These are phyloP conservation scores for Penicillium pulvis DNA, from an alignment of 495 filamentous ascomycete species.

Conservation along the genomic window DNA sequence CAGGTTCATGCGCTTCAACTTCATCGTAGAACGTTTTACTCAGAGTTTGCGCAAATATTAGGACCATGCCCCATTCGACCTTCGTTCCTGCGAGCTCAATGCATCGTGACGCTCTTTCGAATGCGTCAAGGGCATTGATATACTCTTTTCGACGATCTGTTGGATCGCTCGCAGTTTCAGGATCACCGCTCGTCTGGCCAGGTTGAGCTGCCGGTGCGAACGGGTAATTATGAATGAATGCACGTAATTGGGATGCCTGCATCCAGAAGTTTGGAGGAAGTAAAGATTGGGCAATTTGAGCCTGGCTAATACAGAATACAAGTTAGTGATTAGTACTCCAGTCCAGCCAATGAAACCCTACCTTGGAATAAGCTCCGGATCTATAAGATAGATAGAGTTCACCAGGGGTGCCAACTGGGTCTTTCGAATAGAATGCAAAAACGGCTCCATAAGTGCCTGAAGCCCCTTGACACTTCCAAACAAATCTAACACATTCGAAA, in stretches of 20 bases:
- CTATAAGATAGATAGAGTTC: constrained; percentile 20
- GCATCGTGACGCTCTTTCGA: constrained; percentile 17
- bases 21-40: constrained; percentile 45
- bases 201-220: constrained; percentile 8
- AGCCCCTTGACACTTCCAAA: constrained; percentile 25
- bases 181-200: not conserved
- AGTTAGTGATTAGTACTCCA: not conserved
- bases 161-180: not conserved
- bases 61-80: constrained; percentile 23
- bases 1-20: constrained; percentile 45
- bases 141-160: constrained; percentile 22
- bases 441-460: constrained; percentile 26
- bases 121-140: constrained; percentile 11
- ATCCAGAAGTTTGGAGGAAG: constrained; percentile 23
- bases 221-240: constrained; percentile 23
- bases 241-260: constrained; percentile 16
- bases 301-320: constrained; percentile 8
- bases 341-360: not conserved
- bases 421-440: constrained; percentile 17
- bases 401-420: constrained; percentile 24
- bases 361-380: constrained; percentile 23
- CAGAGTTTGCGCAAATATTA: constrained; percentile 46
- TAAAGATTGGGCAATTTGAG: constrained; percentile 17
- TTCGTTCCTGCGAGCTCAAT: constrained; percentile 25
- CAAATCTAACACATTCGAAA: constrained; percentile 22